phyloP scores from a whole-genome alignment of 2,329 filamentous ascomycete genomes.

The Didymella glomerata region DNA sequence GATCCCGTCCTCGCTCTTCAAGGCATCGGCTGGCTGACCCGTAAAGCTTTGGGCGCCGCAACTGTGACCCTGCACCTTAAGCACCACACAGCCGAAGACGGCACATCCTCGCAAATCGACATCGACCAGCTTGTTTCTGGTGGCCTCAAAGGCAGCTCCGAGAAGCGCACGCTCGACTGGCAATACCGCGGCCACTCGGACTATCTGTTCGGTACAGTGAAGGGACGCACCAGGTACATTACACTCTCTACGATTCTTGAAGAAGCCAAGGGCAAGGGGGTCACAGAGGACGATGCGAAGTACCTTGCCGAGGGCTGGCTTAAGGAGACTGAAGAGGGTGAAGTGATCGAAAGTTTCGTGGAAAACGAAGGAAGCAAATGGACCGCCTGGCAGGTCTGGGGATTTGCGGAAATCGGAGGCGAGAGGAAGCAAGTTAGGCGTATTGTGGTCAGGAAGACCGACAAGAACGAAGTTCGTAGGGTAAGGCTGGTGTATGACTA shows the following conservation, averaged over 20 bases:
- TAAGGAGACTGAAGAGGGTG: constrained; percentile 40
- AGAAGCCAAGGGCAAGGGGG: constrained; percentile 34
- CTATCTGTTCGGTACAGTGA: constrained; percentile 79
- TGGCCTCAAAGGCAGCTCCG: constrained; percentile 71
- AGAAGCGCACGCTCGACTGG: constrained; percentile 67
- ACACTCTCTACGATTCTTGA: constrained; percentile 41
- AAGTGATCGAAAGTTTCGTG: constrained; percentile 47
- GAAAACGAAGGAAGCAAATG: constrained; percentile 48
- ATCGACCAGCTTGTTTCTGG: constrained; percentile 77
- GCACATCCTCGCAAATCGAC: constrained; percentile 66
- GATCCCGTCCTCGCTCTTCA: constrained; percentile 73
- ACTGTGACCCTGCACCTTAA: constrained; percentile 72
- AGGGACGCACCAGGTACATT: constrained; percentile 65
- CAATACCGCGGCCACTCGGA: constrained; percentile 72
- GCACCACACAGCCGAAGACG: constrained; percentile 34
- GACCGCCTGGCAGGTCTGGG: constrained; percentile 49
- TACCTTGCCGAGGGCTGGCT: constrained; percentile 43
- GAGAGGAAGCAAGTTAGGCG: constrained; percentile 45
- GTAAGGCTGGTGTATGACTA: constrained; percentile 50
- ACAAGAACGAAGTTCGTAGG: constrained; percentile 39
- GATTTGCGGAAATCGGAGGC: constrained; percentile 43
- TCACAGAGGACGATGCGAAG: constrained; percentile 34
- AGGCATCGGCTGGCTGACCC: constrained; percentile 67
- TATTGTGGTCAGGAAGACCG: constrained; percentile 46
- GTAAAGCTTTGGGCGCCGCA: constrained; percentile 75